A percentile compares a stretch with the other conserved stretches of the same genome.
phyloP scores from a whole-genome alignment of 495 filamentous ascomycete species.

The Emericellopsis terricola region DNA sequence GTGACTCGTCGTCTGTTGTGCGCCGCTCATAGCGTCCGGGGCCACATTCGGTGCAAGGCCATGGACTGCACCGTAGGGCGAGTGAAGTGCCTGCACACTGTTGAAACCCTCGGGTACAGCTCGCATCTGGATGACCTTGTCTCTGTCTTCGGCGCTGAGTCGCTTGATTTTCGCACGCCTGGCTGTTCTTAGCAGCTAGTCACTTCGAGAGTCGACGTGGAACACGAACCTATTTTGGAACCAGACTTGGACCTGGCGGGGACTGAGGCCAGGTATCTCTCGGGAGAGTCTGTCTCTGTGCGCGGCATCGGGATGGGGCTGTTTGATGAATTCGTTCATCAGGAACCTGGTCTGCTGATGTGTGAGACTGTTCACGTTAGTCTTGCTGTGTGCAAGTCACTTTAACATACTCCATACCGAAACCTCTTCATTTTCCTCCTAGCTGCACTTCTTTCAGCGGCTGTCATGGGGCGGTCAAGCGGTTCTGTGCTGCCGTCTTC shows the following conservation, averaged over 20 bases:
- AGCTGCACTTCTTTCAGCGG: slow-evolving; percentile 55
- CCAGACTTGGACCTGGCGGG: slow-evolving; percentile 95
- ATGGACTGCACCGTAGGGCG: slow-evolving; percentile 44
- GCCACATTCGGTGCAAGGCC: slow-evolving; percentile 30
- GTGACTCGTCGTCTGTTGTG: slow-evolving; percentile 37
- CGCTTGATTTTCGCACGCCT: slow-evolving; percentile 94
- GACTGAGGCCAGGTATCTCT: slow-evolving; percentile 85
- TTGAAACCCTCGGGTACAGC: slow-evolving; percentile 86
- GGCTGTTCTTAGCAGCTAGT: slow-evolving; percentile 15
- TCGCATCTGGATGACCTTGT: slow-evolving; percentile 84
- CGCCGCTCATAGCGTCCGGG: slow-evolving; percentile 31
- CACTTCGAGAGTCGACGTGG: too few species aligned
- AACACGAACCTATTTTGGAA: slow-evolving; percentile 82
- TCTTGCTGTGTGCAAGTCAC: too few species aligned
- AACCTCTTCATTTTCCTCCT: slow-evolving; percentile 94
- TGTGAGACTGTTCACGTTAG: slow-evolving; percentile 48
- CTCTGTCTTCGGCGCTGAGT: slow-evolving; percentile 79
- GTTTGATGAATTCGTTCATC: slow-evolving; percentile 93
- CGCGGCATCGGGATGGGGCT: slow-evolving; percentile 86
- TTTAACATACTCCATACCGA: slow-evolving; percentile 59
- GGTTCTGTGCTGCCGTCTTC: slow-evolving; percentile 21
- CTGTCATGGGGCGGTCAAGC: slow-evolving; percentile 33
- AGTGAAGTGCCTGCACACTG: slow-evolving; percentile 75
- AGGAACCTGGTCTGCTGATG: slow-evolving; percentile 93
- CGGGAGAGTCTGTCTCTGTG: slow-evolving; percentile 78